Evolutionary conservation across 192 early-diverging fungal genomes (phyloP).

Genomic region (Phycomyces nitens): DNA sequence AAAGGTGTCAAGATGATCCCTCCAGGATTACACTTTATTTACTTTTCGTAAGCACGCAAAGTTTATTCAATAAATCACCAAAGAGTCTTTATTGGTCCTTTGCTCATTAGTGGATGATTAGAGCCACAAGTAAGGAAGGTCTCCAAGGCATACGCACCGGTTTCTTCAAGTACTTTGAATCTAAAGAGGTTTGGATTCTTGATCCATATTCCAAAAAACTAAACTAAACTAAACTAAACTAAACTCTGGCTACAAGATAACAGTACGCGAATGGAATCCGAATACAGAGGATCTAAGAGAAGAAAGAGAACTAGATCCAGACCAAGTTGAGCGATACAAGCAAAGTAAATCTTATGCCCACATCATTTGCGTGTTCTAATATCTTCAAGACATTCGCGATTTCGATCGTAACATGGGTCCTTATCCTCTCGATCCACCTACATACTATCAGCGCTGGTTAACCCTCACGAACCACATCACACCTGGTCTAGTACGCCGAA

Average conservation of each 20-base stretch:
- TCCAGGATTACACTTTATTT: slow-evolving; percentile 90
- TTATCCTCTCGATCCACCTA: slow-evolving; percentile 71
- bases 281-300: slow-evolving; percentile 65
- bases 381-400: slow-evolving; percentile 67
- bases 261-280: slow-evolving; percentile 79
- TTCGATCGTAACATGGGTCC: slow-evolving; percentile 79
- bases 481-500: slow-evolving; percentile 21
- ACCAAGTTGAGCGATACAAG: slow-evolving; percentile 59
- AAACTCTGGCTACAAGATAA: slow-evolving; percentile 62
- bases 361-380: too few species aligned
- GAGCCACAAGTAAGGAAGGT: slow-evolving; percentile 39
- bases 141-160: slow-evolving; percentile 63
- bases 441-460: slow-evolving; percentile 74
- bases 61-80: neutral
- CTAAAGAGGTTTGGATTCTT: slow-evolving; percentile 56
- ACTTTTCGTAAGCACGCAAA: slow-evolving; percentile 62
- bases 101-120: too few species aligned
- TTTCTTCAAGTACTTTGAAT: slow-evolving; percentile 70
- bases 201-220: too few species aligned
- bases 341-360: slow-evolving; percentile 45
- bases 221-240: too few species aligned
- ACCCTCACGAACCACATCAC: slow-evolving; percentile 69
- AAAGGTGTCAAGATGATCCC: slow-evolving; percentile 92
- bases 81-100: too few species aligned
- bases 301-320: slow-evolving; percentile 50